Conservation (phyloP, 1,284 basidiomycete genomes). For the Malassezia obtusa region DNA sequence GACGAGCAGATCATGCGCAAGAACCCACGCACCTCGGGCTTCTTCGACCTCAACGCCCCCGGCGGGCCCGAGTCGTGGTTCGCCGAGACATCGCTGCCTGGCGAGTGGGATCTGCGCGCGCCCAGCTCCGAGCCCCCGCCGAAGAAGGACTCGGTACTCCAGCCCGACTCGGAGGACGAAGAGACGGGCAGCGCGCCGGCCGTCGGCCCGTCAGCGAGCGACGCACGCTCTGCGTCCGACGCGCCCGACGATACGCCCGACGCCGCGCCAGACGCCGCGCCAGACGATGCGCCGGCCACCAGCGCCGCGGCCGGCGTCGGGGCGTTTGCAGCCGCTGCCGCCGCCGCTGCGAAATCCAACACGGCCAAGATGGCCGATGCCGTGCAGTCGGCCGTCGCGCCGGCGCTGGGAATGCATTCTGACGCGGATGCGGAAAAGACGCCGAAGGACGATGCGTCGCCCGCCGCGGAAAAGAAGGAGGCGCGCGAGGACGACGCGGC, state of each 20-base stretch:
- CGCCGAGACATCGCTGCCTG: background rate
- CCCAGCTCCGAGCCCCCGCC: background rate
- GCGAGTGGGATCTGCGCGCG: background rate
- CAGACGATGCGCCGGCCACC: background rate
- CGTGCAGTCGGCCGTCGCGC: background rate
- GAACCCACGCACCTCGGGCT: background rate
- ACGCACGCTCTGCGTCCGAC: too few relatives aligned
- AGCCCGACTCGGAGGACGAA: too few relatives aligned
- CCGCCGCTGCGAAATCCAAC: background rate
- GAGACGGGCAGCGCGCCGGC: too few relatives aligned
- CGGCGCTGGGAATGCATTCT: background rate
- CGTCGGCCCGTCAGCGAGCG: too few relatives aligned
- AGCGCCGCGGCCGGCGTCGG: background rate
- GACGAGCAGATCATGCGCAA: background rate
- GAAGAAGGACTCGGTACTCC: background rate
- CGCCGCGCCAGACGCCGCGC: background rate
- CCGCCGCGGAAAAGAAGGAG: too few relatives aligned
- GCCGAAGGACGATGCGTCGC: background rate
- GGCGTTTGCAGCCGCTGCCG: background rate
- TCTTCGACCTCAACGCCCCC: background rate
- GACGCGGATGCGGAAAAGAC: background rate
- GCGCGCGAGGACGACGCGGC: too few relatives aligned
- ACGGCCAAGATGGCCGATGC: background rate
- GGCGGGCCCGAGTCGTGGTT: conserved; percentile 3
- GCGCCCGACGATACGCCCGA: too few relatives aligned